Base-by-base conservation (phyloP, 2,329 filamentous ascomycete species). In the Talaromyces sp. region DNA sequence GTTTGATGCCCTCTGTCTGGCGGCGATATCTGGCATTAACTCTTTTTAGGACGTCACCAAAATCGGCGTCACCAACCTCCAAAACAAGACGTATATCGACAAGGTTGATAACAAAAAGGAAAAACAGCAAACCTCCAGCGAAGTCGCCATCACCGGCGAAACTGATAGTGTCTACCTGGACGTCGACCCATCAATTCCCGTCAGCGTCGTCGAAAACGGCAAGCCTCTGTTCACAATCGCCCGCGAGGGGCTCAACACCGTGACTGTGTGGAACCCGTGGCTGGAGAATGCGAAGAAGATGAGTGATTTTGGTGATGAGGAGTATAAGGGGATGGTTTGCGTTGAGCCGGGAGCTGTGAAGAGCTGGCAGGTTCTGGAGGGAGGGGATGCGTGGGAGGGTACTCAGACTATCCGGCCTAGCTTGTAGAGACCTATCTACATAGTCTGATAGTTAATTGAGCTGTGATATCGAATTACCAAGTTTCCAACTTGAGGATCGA, bases 211-310 rank as follows among this genome's bases (percentile, higher is more conserved):
- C 11, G 67, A 71, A 3, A 60, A 66, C 2, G 85, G 84, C 0
- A 81, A 82, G 67, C 79, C 85, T 13, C 77, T 82, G 53, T 91
- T 89, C 77, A 85, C 86, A 60, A 81, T 97, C 57, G 84, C 88
- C 40, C 85, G 94, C 61, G 91, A 97, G 74, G 92, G 91, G 64
- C 81, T 99, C 64, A 83, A 84, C 62, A 90, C 97, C 65, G 86
- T 94, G 15, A 93, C 97, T 1, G 89, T 97, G 31, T 99, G 94
- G 94, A 99, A 99, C 75, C 94, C 94, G 1, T 97, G 93, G 91
- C 81, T 82, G 40, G 89, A 92, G 63, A 96, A 95, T 79, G 85
- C 89, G 1, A 84, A 85, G 66, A 81, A 81, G 5, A 96, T 96
- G 77, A 85, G 79, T 54, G 94, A 99, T 74, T 97, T 97, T 71